Conservation (phyloP, 75 land plant species). For the Chamaecyparis obtusa region DNA sequence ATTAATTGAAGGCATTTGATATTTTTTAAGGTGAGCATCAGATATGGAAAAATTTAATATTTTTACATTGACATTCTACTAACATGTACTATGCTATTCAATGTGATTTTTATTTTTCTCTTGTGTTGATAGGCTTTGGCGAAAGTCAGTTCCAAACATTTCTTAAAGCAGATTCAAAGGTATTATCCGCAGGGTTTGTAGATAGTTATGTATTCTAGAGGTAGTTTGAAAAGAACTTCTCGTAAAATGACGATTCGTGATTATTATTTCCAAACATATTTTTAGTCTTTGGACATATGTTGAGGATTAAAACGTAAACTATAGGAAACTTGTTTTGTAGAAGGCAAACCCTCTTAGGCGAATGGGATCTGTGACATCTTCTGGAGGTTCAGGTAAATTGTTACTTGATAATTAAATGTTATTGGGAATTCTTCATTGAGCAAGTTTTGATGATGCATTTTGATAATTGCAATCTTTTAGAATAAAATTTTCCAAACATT, state of each 20-base stretch:
- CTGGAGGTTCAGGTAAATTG: conserved; percentile 37
- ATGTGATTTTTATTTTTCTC: neutral
- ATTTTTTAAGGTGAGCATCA: neutral
- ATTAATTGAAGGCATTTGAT: neutral
- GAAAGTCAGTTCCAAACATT: conserved; percentile 3
- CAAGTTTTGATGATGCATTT: neutral
- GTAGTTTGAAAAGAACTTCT: neutral
- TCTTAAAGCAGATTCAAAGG: conserved; percentile 2
- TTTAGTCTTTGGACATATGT: neutral
- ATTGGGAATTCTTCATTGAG: neutral
- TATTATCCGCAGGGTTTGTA: neutral
- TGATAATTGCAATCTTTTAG: neutral
- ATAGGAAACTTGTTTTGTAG: neutral
- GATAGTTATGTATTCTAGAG: neutral
- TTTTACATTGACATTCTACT: neutral
- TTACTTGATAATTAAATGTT: neutral
- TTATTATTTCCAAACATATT: neutral
- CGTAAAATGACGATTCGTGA: neutral
- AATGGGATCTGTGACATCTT: conserved; percentile 46
- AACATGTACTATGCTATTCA: neutral
- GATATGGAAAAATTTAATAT: neutral
- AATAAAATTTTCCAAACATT: neutral
- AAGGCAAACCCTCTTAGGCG: conserved; percentile 41
- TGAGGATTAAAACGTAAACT: neutral
- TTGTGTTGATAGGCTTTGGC: neutral